These are phyloP conservation scores for Boletus smithii DNA, from an alignment of 1,284 basidiomycete species.

Conservation along the genomic window DNA sequence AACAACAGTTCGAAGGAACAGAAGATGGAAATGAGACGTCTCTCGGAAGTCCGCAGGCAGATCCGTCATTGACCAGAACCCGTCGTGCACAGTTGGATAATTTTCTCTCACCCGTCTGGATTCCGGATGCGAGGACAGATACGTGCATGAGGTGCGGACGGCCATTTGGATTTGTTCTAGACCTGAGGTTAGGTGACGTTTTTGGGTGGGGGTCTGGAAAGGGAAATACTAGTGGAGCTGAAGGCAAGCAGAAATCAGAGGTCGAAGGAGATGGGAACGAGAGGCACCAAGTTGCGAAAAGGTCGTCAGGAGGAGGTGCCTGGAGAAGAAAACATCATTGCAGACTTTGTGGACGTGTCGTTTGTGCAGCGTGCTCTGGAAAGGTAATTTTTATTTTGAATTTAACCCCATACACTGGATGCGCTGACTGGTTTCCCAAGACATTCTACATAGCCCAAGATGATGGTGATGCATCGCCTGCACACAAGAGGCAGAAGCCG, in stretches of 20 bases:
- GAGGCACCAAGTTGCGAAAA: constrained; percentile 11
- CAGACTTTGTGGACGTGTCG: constrained; percentile 82
- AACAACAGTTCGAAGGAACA: constrained; percentile 17
- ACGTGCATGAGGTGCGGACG: constrained; percentile 82
- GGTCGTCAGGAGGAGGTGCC: constrained; percentile 20
- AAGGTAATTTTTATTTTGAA: constrained; percentile 47
- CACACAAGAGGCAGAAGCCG: constrained; percentile 46
- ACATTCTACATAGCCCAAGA: constrained; percentile 75
- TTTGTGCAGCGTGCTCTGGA: constrained; percentile 81
- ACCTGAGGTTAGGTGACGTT: constrained; percentile 26
- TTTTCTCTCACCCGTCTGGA: constrained; percentile 91
- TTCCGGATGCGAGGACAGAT: constrained; percentile 79
- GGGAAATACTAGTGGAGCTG: constrained; percentile 9
- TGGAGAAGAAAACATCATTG: constrained; percentile 86
- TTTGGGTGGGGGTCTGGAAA: constrained; percentile 30
- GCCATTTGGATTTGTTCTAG: constrained; percentile 65
- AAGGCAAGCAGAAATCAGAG: constrained; percentile 14
- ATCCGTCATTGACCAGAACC: constrained; percentile 21
- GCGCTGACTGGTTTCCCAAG: constrained; percentile 36
- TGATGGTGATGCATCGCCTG: constrained; percentile 28
- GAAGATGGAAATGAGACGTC: constrained; percentile 16
- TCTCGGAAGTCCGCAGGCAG: constrained; percentile 9
- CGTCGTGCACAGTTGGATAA: constrained; percentile 56
- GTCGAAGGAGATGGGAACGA: constrained; percentile 10
- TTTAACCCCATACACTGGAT: neutral